These are phyloP conservation scores for Calonectria leucothoes DNA, from an alignment of 2,329 filamentous ascomycete species.

Conservation along the genomic window DNA sequence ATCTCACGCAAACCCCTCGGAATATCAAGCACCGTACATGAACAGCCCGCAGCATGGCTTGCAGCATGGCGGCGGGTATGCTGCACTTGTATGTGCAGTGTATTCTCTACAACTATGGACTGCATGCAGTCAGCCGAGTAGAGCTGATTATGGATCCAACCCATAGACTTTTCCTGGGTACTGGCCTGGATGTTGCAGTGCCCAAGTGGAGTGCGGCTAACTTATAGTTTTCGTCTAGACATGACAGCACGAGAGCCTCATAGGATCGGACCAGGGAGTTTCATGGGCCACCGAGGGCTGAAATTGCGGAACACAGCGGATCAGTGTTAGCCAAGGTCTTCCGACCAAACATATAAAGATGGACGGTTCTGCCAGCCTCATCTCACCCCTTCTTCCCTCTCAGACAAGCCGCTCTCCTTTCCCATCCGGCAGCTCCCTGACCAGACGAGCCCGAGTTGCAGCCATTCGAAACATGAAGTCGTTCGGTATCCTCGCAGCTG, in stretches of 20 bases:
- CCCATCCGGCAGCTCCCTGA: background rate
- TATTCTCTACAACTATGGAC: no score
- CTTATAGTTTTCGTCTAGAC: background rate
- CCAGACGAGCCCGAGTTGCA: background rate
- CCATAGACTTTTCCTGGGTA: no score
- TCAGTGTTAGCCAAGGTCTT: background rate
- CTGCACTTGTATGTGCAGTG: no score
- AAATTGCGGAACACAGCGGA: background rate
- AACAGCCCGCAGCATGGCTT: no score
- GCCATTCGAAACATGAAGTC: background rate
- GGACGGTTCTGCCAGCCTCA: background rate
- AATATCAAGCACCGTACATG: no score
- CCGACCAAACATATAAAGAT: background rate
- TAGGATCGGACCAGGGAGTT: background rate
- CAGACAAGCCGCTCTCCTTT: background rate
- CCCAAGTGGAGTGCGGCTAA: no score
- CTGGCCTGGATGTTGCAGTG: no score
- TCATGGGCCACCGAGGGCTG: background rate
- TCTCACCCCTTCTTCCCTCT: background rate
- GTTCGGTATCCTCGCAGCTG: background rate
- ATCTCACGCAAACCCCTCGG: no score
- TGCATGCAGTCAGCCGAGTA: no score
- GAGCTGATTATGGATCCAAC: no score
- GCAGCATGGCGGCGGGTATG: no score
- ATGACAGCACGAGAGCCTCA: background rate